Conservation (phyloP, 345 rosid genomes). For the Luvunga scandens region DNA sequence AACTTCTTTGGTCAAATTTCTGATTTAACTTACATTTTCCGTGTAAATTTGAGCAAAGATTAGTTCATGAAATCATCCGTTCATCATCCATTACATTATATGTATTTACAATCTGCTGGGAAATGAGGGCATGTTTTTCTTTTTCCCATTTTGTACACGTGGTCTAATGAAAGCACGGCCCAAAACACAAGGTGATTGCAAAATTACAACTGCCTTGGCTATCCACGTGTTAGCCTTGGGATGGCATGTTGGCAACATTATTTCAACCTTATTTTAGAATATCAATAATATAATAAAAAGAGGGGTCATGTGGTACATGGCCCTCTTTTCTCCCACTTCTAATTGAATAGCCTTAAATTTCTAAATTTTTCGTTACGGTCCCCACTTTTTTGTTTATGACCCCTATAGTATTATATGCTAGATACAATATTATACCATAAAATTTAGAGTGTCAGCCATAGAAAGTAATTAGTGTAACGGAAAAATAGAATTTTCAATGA, state of each 20-base stretch:
- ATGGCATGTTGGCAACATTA: conserved; percentile 13
- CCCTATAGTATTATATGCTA: too few relatives aligned
- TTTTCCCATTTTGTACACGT: conserved; percentile 5
- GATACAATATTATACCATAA: too few relatives aligned
- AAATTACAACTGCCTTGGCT: conserved; percentile 25
- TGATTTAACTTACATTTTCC: neutral
- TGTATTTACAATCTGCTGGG: neutral
- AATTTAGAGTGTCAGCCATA: too few relatives aligned
- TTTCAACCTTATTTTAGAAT: conserved; percentile 4
- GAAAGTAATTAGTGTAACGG: too few relatives aligned
- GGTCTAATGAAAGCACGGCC: conserved; percentile 7
- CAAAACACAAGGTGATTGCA: conserved; percentile 22
- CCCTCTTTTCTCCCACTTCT: too few relatives aligned
- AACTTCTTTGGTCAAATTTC: conserved; percentile 26
- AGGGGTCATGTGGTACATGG: too few relatives aligned
- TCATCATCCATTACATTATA: conserved; percentile 4
- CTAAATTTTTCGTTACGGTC: too few relatives aligned
- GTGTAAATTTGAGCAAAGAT: neutral
- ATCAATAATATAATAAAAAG: too few relatives aligned
- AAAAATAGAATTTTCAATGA: too few relatives aligned
- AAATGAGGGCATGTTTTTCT: neutral
- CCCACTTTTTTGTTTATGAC: too few relatives aligned
- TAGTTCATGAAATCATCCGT: neutral
- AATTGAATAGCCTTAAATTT: too few relatives aligned
- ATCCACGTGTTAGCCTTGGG: conserved; percentile 16